Percentiles rank a stretch among this genome's conserved stretches.
Evolutionary conservation across 768 basidiomycete genomes (phyloP).

Genomic region (Pisolithus microcarpus): DNA sequence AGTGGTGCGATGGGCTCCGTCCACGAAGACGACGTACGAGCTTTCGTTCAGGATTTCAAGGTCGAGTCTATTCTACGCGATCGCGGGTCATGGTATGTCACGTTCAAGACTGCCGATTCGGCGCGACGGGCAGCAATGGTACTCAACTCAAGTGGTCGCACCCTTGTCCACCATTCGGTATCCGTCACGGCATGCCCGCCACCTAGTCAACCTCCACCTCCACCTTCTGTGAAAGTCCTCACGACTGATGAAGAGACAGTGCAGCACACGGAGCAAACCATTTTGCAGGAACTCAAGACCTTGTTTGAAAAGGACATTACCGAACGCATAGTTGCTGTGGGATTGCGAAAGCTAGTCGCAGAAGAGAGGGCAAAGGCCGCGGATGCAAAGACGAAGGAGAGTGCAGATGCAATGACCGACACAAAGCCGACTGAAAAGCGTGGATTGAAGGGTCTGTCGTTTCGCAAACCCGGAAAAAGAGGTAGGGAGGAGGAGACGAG

Average conservation of each 20-base stretch:
- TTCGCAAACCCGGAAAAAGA: constrained; percentile 38
- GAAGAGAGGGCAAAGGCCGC: constrained; percentile 42
- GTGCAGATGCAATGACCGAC: constrained; percentile 33
- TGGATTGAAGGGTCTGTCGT: constrained; percentile 40
- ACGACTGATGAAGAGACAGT: constrained; percentile 52
- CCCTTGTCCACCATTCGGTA: constrained; percentile 54
- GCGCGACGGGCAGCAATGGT: constrained; percentile 67
- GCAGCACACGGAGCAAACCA: constrained; percentile 45
- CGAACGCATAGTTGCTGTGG: constrained; percentile 50
- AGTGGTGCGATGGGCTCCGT: constrained; percentile 41
- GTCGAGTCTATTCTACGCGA: constrained; percentile 70
- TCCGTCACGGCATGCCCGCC: constrained; percentile 40
- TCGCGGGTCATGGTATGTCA: constrained; percentile 70
- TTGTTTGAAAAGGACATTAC: constrained; percentile 59
- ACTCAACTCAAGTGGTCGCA: constrained; percentile 43
- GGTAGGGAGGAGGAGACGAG: constrained; percentile 27
- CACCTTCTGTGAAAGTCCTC: constrained; percentile 32
- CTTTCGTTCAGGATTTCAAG: constrained; percentile 64
- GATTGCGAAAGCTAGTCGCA: constrained; percentile 44
- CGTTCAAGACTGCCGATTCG: constrained; percentile 55
- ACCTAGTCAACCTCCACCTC: constrained; percentile 28
- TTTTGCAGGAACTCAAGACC: constrained; percentile 48
- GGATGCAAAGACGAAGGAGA: constrained; percentile 20
- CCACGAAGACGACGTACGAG: constrained; percentile 58
- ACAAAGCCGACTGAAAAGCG: constrained; percentile 39